phyloP scores from a whole-genome alignment of 805 yeast species.

The Zygotorulaspora florentina region DNA sequence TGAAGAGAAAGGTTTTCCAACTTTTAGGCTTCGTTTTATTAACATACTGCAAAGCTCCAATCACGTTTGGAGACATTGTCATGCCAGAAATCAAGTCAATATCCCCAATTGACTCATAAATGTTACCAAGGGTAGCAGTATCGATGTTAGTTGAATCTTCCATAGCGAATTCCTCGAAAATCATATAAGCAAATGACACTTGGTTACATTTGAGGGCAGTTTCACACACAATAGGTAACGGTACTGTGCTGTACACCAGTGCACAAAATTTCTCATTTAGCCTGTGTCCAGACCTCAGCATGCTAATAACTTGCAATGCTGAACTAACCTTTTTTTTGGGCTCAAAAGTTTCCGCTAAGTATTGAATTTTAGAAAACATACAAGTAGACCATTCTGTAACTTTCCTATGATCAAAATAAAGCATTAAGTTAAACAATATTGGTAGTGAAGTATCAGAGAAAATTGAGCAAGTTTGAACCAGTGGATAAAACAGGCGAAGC shows the following conservation, averaged over 20 bases:
- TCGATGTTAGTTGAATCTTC: slow-evolving; percentile 7
- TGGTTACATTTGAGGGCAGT: slow-evolving; percentile 18
- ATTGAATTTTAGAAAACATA: slow-evolving; percentile 1
- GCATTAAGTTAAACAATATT: slow-evolving; percentile 9
- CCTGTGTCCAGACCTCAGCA: slow-evolving; percentile 28
- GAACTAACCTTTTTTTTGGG: slow-evolving; percentile 12
- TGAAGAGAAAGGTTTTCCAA: slow-evolving; percentile 47
- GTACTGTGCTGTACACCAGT: slow-evolving; percentile 21
- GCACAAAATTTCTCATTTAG: slow-evolving; percentile 14
- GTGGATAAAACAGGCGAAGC: slow-evolving; percentile 7
- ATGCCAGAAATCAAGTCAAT: slow-evolving; percentile 62
- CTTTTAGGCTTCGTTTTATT: slow-evolving; percentile 32
- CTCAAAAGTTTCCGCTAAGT: slow-evolving; percentile 7
- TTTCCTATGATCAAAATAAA: slow-evolving; percentile 15
- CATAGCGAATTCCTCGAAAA: slow-evolving; percentile 35
- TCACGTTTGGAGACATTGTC: slow-evolving; percentile 53
- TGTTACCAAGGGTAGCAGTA: slow-evolving; percentile 18
- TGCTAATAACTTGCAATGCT: slow-evolving; percentile 25
- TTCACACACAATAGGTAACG: slow-evolving; percentile 11
- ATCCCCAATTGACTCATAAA: slow-evolving; percentile 56
- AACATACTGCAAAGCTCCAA: slow-evolving; percentile 45
- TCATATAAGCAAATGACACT: slow-evolving; percentile 32
- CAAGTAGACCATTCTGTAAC: slow-evolving; percentile 13
- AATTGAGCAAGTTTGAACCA: slow-evolving; percentile 1
- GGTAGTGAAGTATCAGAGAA: slow-evolving; percentile 11